A percentile compares a stretch with the other conserved stretches of the same genome.
Conservation (phyloP, 164 flowering plant genomes). For the Nymphaea colorata region DNA sequence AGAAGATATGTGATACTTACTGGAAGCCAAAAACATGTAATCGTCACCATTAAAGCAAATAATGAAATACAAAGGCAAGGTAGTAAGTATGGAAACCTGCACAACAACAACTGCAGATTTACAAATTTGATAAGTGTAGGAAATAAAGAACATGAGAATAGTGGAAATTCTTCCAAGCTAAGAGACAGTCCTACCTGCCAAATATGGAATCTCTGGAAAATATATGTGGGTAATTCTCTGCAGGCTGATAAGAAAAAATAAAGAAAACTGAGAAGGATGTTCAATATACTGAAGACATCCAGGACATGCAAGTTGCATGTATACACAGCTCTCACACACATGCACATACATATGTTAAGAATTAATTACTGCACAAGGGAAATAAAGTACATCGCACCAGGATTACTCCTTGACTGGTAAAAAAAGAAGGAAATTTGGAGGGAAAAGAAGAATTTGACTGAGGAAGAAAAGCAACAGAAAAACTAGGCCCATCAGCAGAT, state of each 20-base stretch:
- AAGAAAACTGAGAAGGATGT: too few species aligned
- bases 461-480: too few species aligned
- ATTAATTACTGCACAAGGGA: too few species aligned
- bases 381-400: too few species aligned
- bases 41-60: constrained; percentile 21
- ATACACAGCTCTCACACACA: too few species aligned
- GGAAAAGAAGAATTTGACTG: too few species aligned
- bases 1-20: neutral
- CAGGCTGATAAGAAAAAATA: constrained; percentile 7
- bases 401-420: too few species aligned
- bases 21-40: constrained; percentile 21
- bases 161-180: neutral
- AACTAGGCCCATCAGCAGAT: too few species aligned
- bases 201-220: constrained; percentile 8
- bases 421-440: too few species aligned
- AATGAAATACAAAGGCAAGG: constrained; percentile 49
- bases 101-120: neutral
- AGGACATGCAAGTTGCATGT: too few species aligned
- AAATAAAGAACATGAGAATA: neutral
- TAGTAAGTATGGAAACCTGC: constrained; percentile 49
- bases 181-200: constrained; percentile 9
- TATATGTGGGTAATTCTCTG: constrained; percentile 10
- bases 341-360: too few species aligned
- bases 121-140: neutral
- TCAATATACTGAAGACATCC: too few species aligned